These are phyloP conservation scores for Acanthamoeba quina DNA, from an alignment of 208 protist species.

Conservation along the genomic window DNA sequence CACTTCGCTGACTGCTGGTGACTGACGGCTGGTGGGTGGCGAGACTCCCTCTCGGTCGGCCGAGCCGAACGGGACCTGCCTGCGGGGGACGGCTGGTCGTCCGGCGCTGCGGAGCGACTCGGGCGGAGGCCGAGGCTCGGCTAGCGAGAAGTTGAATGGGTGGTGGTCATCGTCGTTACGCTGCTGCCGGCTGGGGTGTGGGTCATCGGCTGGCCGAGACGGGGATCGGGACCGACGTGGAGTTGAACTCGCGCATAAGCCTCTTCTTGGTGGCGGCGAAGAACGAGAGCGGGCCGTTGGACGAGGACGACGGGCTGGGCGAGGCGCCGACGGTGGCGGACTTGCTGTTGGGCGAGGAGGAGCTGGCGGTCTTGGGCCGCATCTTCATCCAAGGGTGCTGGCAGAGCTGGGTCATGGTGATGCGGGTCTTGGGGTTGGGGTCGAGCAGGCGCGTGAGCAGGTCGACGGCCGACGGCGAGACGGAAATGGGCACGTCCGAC, in stretches of 20 bases:
- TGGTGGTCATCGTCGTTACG: neutral
- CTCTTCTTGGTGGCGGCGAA: slow-evolving; percentile 42
- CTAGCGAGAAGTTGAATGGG: neutral
- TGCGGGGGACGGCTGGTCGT: too few species aligned
- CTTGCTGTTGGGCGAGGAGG: neutral
- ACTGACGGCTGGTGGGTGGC: too few species aligned
- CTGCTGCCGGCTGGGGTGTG: neutral
- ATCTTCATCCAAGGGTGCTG: slow-evolving; percentile 67
- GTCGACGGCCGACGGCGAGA: neutral
- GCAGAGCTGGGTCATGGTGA: slow-evolving; percentile 59
- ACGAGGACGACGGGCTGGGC: neutral
- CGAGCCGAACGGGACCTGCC: too few species aligned
- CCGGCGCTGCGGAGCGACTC: too few species aligned
- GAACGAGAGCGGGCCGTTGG: slow-evolving; percentile 39
- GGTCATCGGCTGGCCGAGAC: slow-evolving; percentile 22
- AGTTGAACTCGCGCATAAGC: slow-evolving; percentile 22
- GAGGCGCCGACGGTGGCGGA: neutral
- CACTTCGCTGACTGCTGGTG: too few species aligned
- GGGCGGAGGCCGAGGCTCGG: too few species aligned
- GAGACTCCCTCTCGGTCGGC: too few species aligned
- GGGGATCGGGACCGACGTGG: neutral
- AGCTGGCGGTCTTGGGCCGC: neutral
- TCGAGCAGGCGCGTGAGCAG: slow-evolving; percentile 42
- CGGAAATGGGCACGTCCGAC: neutral
- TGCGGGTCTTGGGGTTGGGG: slow-evolving; percentile 55